phyloP scores from a whole-genome alignment of 2,329 filamentous ascomycete species.

The Claviceps arundinis region DNA sequence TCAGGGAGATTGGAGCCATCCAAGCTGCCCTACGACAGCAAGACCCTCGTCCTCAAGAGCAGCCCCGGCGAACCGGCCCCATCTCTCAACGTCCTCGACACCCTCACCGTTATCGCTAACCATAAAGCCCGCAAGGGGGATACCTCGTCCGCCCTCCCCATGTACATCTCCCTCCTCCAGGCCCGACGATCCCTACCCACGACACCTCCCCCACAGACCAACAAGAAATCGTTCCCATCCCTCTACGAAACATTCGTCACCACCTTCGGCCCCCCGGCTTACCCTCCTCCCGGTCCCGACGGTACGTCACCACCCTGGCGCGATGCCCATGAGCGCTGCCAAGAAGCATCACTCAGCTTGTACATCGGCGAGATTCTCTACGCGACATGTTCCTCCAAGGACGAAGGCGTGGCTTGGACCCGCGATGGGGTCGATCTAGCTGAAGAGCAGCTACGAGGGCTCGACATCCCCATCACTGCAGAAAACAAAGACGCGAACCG shows the following conservation, averaged over 20 bases:
- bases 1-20: conserved; percentile 36
- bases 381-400: conserved; percentile 37
- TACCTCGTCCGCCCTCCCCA: conserved; percentile 58
- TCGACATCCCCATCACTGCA: conserved; percentile 15
- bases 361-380: conserved; percentile 94
- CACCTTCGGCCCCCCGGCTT: conserved; percentile 37
- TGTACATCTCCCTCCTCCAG: conserved; percentile 73
- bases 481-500: conserved; percentile 23
- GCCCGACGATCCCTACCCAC: conserved; percentile 52
- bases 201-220: conserved; percentile 16
- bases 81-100: conserved; percentile 61
- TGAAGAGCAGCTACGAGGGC: conserved; percentile 48
- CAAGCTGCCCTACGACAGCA: conserved; percentile 36
- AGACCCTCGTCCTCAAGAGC: conserved; percentile 52
- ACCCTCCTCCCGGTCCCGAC: conserved; percentile 56
- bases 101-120: conserved; percentile 64
- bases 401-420: conserved; percentile 78
- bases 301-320: conserved; percentile 57
- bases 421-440: conserved; percentile 73
- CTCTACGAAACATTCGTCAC: conserved; percentile 12
- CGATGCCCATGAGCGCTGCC: conserved; percentile 53
- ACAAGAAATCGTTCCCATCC: conserved; percentile 6
- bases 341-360: conserved; percentile 74
- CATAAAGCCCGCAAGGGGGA: conserved; percentile 62
- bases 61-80: conserved; percentile 31